These are phyloP conservation scores for Cladorrhinum sp. DNA, from an alignment of 2,329 filamentous ascomycete species.

Conservation along the genomic window DNA sequence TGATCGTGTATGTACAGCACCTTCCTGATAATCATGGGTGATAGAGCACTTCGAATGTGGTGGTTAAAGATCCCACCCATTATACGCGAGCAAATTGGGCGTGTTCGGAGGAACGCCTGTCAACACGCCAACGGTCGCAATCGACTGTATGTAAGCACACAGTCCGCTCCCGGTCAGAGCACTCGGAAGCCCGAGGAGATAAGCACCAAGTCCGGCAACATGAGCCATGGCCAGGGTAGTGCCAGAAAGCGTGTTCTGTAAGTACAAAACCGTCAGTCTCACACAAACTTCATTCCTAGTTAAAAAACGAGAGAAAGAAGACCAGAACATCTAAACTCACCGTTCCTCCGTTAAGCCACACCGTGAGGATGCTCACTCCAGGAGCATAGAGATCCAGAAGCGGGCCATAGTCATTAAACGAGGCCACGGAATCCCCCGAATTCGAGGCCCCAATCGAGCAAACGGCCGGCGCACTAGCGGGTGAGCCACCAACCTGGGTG, in stretches of 20 bases:
- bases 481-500: conserved; percentile 42
- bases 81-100: conserved; percentile 54
- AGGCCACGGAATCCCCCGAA: conserved; percentile 38
- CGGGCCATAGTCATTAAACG: conserved; percentile 52
- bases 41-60: too few species aligned
- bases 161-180: conserved; percentile 43
- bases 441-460: conserved; percentile 53
- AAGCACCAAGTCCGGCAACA: conserved; percentile 36
- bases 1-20: too few species aligned
- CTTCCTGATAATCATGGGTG: too few species aligned
- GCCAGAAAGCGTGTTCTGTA: conserved; percentile 42
- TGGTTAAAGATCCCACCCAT: conserved; percentile 38
- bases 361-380: conserved; percentile 45
- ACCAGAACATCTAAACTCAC: conserved; percentile 19
- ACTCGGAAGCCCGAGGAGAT: conserved; percentile 43
- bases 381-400: conserved; percentile 52
- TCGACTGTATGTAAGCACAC: conserved; percentile 43
- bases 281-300: too few species aligned
- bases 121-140: conserved; percentile 41
- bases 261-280: too few species aligned
- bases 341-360: conserved; percentile 44
- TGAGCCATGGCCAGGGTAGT: conserved; percentile 41
- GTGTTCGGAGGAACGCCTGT: conserved; percentile 41
- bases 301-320: too few species aligned
- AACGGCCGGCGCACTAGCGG: conserved; percentile 44